Conservation (phyloP, 2,329 filamentous ascomycete species). For the Botrytis paeoniae region DNA sequence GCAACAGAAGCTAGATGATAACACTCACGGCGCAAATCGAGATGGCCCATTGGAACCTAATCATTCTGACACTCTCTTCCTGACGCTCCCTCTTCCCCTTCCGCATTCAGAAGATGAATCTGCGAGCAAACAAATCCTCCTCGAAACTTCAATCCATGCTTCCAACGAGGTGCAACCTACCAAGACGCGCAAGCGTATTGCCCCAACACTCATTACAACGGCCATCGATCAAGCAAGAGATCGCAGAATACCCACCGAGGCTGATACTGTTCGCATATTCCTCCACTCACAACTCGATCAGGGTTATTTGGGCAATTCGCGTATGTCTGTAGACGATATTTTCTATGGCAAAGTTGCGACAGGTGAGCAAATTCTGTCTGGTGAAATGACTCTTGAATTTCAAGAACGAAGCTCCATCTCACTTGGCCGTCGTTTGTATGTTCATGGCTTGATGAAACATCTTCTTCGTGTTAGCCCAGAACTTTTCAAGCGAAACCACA, state of each 20-base stretch:
- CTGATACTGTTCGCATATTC: slow-evolving; percentile 23
- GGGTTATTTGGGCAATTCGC: slow-evolving; percentile 42
- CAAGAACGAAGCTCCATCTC: slow-evolving; percentile 37
- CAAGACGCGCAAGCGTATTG: slow-evolving; percentile 38
- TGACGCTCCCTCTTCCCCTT: neutral
- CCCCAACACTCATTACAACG: slow-evolving; percentile 34
- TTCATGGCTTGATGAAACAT: slow-evolving; percentile 43
- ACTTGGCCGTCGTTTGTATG: slow-evolving; percentile 45
- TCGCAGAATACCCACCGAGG: slow-evolving; percentile 30
- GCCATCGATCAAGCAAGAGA: slow-evolving; percentile 27
- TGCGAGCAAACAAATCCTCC: neutral
- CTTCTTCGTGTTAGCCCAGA: slow-evolving; percentile 38
- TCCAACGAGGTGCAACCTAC: slow-evolving; percentile 1
- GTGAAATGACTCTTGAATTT: slow-evolving; percentile 34
- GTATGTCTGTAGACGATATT: slow-evolving; percentile 41
- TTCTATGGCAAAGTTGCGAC: slow-evolving; percentile 40
- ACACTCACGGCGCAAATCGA: neutral
- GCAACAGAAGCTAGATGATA: slow-evolving; percentile 1
- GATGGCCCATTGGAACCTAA: neutral
- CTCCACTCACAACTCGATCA: slow-evolving; percentile 19
- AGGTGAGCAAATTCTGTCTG: slow-evolving; percentile 34
- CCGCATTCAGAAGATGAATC: neutral
- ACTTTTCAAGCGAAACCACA: slow-evolving; percentile 24
- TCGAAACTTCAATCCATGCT: too few species aligned
- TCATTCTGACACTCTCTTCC: neutral